Conservation (phyloP, 1,284 basidiomycete genomes). For the Gomphus sp. region DNA sequence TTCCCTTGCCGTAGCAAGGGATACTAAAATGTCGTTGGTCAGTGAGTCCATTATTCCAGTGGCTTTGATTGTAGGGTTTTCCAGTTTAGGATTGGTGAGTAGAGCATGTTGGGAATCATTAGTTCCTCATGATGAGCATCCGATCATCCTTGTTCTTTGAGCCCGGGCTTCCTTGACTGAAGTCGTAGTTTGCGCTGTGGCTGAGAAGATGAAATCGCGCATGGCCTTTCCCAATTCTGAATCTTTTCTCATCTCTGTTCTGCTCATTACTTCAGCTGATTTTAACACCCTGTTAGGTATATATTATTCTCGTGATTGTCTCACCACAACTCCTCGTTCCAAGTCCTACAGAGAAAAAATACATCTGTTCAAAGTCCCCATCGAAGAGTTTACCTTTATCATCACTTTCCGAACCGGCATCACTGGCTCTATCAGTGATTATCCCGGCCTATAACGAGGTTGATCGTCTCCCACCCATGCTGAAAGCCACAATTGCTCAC, state of each 20-base stretch:
- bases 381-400: constrained; percentile 42
- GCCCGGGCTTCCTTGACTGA: constrained; percentile 34
- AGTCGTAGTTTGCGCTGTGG: constrained; percentile 36
- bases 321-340: constrained; percentile 59
- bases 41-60: not conserved
- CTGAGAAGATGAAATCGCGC: constrained; percentile 55
- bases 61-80: not conserved
- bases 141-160: constrained; percentile 89
- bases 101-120: not conserved
- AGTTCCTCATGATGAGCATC: constrained; percentile 48
- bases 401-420: constrained; percentile 39
- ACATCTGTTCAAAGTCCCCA: constrained; percentile 43
- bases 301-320: constrained; percentile 52
- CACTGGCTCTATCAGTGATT: constrained; percentile 68
- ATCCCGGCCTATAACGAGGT: constrained; percentile 91
- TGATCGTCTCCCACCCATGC: constrained; percentile 72
- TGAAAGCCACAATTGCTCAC: constrained; percentile 61
- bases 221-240: constrained; percentile 24
- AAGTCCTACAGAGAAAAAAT: constrained; percentile 56
- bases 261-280: constrained; percentile 9
- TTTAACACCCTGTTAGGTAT: constrained; percentile 33
- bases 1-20: too few relatives aligned
- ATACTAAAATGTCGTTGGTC: not conserved
- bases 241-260: constrained; percentile 8
- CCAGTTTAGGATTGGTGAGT: not conserved